Evolutionary conservation across 345 rosid species (phyloP).

Genomic region (Pistacia atlantica): DNA sequence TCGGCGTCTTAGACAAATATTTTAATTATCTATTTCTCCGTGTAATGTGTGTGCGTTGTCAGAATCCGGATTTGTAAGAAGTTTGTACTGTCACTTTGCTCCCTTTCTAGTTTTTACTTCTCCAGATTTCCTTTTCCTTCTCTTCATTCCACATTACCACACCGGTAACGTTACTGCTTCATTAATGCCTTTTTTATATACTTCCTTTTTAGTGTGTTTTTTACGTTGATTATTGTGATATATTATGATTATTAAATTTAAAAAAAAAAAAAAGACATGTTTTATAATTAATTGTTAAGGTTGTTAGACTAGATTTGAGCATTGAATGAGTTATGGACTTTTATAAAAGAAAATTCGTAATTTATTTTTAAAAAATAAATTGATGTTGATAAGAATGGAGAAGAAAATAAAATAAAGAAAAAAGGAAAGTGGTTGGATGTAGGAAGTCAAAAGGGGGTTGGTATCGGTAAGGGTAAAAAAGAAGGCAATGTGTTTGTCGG

Average conservation of each 20-base stretch:
- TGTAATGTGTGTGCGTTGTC: not conserved
- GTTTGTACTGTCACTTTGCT: not conserved
- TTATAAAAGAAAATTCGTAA: no score
- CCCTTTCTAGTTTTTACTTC: not conserved
- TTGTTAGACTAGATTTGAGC: no score
- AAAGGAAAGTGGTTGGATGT: not conserved
- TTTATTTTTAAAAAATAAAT: no score
- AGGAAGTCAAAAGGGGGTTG: not conserved
- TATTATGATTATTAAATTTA: no score
- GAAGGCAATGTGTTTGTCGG: not conserved
- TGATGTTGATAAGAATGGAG: not conserved
- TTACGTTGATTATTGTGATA: no score
- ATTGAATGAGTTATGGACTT: no score
- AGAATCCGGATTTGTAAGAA: not conserved
- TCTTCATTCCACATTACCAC: not conserved
- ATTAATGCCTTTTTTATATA: no score
- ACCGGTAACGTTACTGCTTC: no score
- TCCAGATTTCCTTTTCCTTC: not conserved
- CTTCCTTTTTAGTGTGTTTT: no score
- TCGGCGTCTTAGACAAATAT: slow-evolving; percentile 34
- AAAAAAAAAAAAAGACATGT: no score
- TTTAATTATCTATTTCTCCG: not conserved
- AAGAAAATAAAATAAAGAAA: not conserved
- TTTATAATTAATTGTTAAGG: no score
- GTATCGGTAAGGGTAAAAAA: not conserved